Conservation (phyloP, 768 basidiomycete genomes). For the Termitomyces sp. region DNA sequence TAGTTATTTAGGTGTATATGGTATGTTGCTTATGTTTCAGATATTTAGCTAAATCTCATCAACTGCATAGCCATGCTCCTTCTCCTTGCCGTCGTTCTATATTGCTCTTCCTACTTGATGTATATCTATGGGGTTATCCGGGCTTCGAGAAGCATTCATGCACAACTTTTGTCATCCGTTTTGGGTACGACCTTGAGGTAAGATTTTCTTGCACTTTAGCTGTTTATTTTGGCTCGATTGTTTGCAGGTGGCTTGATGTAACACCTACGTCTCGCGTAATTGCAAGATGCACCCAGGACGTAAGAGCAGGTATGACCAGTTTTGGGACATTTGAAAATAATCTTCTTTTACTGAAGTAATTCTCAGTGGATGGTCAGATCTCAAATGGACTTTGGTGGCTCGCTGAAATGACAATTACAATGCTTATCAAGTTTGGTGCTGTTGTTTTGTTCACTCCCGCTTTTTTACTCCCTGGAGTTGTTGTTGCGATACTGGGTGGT, state of each 20-base stretch:
- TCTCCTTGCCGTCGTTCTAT: constrained; percentile 27
- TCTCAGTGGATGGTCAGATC: constrained; percentile 49
- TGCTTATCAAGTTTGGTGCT: constrained; percentile 42
- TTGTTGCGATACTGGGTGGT: constrained; percentile 40
- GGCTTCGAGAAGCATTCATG: constrained; percentile 55
- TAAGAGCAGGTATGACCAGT: constrained; percentile 34
- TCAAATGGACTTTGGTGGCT: constrained; percentile 26
- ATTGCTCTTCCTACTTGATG: constrained; percentile 29
- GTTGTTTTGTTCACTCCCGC: constrained; percentile 43
- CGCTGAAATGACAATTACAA: constrained; percentile 25
- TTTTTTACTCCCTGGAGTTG: constrained; percentile 43
- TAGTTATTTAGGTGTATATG: constrained; percentile 51
- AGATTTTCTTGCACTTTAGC: neutral
- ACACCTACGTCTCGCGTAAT: constrained; percentile 55
- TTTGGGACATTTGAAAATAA: constrained; percentile 16
- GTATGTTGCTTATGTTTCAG: constrained; percentile 9
- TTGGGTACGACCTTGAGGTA: constrained; percentile 61
- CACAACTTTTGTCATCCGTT: constrained; percentile 46
- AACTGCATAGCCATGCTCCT: constrained; percentile 27
- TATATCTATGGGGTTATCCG: constrained; percentile 49
- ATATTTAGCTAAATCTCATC: neutral
- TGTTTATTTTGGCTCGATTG: neutral
- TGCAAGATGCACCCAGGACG: constrained; percentile 65
- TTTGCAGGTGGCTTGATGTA: constrained; percentile 44
- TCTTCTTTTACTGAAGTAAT: constrained; percentile 14